Evolutionary conservation across 257 asterid genomes (phyloP).

Genomic region (Rehmannia glutinosa): DNA sequence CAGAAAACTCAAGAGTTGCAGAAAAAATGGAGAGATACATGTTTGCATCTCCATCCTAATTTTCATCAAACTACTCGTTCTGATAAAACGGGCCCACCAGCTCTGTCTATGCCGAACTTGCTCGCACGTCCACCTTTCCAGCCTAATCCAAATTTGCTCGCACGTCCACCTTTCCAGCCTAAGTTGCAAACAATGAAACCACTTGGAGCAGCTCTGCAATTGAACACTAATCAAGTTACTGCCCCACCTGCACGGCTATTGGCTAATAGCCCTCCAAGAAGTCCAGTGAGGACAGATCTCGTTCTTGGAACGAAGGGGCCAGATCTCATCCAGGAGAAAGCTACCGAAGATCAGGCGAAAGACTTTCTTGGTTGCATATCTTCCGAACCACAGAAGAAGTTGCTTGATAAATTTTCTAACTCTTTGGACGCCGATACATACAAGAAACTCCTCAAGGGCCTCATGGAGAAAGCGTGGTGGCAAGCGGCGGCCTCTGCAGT

Average conservation of each 20-base stretch:
- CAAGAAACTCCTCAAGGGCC: conserved; percentile 88
- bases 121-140: conserved; percentile 47
- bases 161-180: conserved; percentile 52
- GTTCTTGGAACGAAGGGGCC: conserved; percentile 58
- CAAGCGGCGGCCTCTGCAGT: conserved; percentile 84
- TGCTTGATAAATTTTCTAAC: conserved; percentile 56
- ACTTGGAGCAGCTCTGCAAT: conserved; percentile 50
- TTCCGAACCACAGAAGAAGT: conserved; percentile 50
- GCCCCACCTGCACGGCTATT: conserved; percentile 17
- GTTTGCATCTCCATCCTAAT: conserved; percentile 69
- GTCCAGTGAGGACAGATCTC: conserved; percentile 84
- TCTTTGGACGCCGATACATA: conserved; percentile 75
- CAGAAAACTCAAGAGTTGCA: conserved; percentile 64
- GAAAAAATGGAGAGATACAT: conserved; percentile 71
- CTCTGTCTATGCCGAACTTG: conserved; percentile 40
- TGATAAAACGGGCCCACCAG: conserved; percentile 32
- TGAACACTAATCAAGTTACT: conserved; percentile 37
- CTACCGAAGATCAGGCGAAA: conserved; percentile 45
- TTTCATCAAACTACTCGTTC: conserved; percentile 42
- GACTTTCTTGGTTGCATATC: conserved; percentile 75
- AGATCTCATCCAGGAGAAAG: conserved; percentile 33
- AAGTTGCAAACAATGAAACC: conserved; percentile 40
- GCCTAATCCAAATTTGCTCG: conserved; percentile 51
- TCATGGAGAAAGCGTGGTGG: conserved; percentile 98
- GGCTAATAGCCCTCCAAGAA: conserved; percentile 37